Base-by-base conservation (phyloP, 495 filamentous ascomycete species). In the Podospora comata region DNA sequence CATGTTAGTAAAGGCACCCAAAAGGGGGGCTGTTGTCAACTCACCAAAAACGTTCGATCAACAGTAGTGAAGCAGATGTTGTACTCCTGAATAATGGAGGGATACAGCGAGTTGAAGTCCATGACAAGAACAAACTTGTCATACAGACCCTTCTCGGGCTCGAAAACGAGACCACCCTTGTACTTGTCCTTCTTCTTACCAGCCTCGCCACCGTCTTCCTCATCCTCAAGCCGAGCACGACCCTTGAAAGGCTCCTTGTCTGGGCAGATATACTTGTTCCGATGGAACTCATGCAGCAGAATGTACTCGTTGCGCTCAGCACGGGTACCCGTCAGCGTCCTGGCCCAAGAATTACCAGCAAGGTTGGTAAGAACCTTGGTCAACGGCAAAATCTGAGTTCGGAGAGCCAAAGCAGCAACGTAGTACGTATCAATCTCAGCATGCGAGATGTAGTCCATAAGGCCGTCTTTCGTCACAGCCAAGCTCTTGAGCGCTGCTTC, bases 61-160 rank as follows among this genome's bases (percentile, higher is more conserved):
- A 98, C 93, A 0, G 95, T 99, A 4, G 95, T 99, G 79, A 99
- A 99, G 82, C 95, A 99, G 73, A 99, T 99, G 77, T 99, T 99
- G 81, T 87, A 98, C 83, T 99, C 96, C 77, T 98, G 96, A 71
- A 99, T 99, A 72, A 99, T 97, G 78, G 93, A 97, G 16, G 95
- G 95, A 74, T 99, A 99, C 72, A 99, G 83, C 78, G 93, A 97
- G 86, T 99, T 99, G 83, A 98, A 99, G 81, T 99, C 95, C 95
- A 99, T 99, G 76, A 99, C 95, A 23, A 99, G 86, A 32, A 99
- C 89, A 73, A 94, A 96, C 78, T 92, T 94, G 83, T 99, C 96
- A 74, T 98, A 98, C 27, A 99, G 85, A 9, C 96, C 95, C 76
- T 92, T 97, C 78, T 98, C 94, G 16, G 95, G 95, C 75, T 99